These are phyloP conservation scores for Triticum urartu DNA, from an alignment of 176 grass and related monocot species.

Conservation along the genomic window DNA sequence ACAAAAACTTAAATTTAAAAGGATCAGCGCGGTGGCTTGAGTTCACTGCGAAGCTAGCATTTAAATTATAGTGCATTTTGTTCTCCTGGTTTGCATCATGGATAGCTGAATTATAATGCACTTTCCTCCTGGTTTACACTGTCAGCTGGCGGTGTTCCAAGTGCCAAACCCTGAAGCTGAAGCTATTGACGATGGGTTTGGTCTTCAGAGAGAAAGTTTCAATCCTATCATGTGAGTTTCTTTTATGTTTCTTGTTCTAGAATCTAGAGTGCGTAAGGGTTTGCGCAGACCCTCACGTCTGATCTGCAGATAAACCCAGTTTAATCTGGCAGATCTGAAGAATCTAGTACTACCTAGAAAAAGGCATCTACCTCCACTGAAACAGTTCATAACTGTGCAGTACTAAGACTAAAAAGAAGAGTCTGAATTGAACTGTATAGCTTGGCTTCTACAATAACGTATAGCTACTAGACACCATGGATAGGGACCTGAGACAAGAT, in stretches of 20 bases:
- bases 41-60: neutral
- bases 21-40: conserved; percentile 28
- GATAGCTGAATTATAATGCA: conserved; percentile 5
- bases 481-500: conserved; percentile 18
- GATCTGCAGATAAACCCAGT: too few species aligned
- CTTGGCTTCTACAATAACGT: conserved; percentile 1
- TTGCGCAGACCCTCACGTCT: too few species aligned
- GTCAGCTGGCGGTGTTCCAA: too few species aligned
- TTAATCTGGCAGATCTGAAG: too few species aligned
- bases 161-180: too few species aligned
- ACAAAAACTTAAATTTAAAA: conserved; percentile 36
- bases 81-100: neutral
- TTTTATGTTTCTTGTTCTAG: too few species aligned
- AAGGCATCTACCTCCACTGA: neutral
- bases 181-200: too few species aligned
- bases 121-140: neutral
- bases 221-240: too few species aligned
- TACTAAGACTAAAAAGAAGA: neutral
- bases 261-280: too few species aligned
- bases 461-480: neutral
- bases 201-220: too few species aligned
- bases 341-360: neutral
- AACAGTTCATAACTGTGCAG: neutral
- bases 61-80: too few species aligned
- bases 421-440: neutral